These are phyloP conservation scores for Fusarium sp. DNA, from an alignment of 2,329 filamentous ascomycete species.

Conservation along the genomic window DNA sequence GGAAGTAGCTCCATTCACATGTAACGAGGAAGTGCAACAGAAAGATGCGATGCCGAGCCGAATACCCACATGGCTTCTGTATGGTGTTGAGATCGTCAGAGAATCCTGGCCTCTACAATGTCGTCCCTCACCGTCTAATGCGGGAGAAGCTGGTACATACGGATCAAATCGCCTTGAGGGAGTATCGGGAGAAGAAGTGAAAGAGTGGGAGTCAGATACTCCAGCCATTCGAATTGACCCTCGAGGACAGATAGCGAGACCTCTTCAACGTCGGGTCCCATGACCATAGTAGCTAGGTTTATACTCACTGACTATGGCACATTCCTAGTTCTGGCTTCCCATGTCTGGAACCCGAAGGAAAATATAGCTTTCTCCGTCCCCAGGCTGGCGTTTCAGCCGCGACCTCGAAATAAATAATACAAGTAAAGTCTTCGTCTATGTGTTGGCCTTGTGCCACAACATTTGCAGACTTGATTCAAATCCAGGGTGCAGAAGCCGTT, in stretches of 20 bases:
- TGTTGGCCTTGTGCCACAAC: background rate
- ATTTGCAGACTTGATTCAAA: background rate
- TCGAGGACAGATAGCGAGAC: background rate
- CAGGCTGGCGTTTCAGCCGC: background rate
- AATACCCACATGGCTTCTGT: conserved; percentile 26
- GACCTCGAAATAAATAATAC: background rate
- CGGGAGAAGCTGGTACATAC: background rate
- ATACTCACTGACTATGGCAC: background rate
- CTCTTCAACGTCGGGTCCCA: background rate
- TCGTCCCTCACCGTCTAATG: conserved; percentile 28
- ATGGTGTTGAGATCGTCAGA: conserved; percentile 20
- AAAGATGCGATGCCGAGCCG: background rate
- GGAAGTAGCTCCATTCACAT: conserved; percentile 15
- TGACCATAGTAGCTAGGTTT: background rate
- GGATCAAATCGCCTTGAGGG: conserved; percentile 3
- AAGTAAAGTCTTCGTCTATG: background rate
- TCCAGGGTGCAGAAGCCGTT: background rate
- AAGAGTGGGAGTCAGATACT: background rate
- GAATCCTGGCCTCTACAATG: conserved; percentile 13
- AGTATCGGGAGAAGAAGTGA: background rate
- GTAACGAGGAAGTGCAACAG: conserved; percentile 11
- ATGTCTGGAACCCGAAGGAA: background rate
- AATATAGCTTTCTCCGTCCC: background rate
- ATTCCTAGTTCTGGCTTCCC: background rate
- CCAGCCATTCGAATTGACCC: background rate